Evolutionary conservation across 805 yeast species (phyloP).

Genomic region (Cyberlindnera maritima): DNA sequence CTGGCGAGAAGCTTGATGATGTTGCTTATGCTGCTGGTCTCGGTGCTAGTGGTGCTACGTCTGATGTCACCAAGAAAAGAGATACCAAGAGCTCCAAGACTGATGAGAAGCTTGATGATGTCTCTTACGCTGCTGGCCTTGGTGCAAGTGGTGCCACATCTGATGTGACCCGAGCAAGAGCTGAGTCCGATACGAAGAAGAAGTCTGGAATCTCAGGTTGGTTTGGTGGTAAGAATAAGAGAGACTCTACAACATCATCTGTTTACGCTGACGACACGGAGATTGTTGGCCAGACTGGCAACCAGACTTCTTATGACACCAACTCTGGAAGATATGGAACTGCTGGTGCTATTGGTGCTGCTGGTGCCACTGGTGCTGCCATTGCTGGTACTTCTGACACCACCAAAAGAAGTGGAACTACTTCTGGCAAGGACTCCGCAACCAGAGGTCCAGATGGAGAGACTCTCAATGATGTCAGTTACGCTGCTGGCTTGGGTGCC

Average conservation of each 20-base stretch:
- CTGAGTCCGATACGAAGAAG: not conserved
- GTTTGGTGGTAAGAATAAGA: constrained; percentile 5
- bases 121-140: constrained; percentile 5
- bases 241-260: constrained; percentile 1
- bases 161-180: not conserved
- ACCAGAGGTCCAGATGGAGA: not conserved
- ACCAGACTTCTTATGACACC: constrained; percentile 3
- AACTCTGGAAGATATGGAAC: not conserved
- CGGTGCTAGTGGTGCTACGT: constrained; percentile 6
- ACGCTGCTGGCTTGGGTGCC: constrained; percentile 6
- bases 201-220: constrained; percentile 2
- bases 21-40: constrained; percentile 6
- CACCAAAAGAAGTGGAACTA: constrained; percentile 4
- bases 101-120: not conserved
- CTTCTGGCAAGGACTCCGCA: constrained; percentile 1
- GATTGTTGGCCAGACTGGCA: constrained; percentile 3
- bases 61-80: not conserved
- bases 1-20: no score
- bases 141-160: constrained; percentile 9
- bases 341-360: not conserved
- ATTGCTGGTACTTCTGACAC: not conserved
- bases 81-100: not conserved
- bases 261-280: not conserved
- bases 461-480: constrained; percentile 9
- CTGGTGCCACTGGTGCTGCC: not conserved